Evolutionary conservation across 371 early-diverging fungal genomes (phyloP).

Genomic region (Encephalitozoon cuniculi): DNA sequence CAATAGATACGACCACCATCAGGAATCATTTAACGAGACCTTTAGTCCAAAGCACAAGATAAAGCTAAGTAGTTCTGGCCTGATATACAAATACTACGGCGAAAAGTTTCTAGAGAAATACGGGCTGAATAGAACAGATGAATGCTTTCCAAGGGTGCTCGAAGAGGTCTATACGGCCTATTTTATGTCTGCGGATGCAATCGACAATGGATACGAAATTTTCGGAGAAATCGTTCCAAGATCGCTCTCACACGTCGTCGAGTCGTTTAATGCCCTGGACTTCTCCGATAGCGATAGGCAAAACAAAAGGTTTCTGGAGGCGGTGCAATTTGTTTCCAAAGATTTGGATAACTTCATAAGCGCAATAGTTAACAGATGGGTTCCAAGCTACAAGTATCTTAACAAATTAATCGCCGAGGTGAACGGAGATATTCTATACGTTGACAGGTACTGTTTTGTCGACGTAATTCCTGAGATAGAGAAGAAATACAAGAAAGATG

Average conservation of each 20-base stretch:
- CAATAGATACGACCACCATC: conserved; percentile 86
- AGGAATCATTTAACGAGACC: conserved; percentile 79
- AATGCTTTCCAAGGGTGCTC: conserved; percentile 2
- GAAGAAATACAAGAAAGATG: conserved; percentile 22
- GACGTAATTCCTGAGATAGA: conserved; percentile 39
- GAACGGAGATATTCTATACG: conserved; percentile 27
- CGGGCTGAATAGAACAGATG: not conserved
- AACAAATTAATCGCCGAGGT: not conserved
- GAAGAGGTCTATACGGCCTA: conserved; percentile 47
- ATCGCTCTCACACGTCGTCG: conserved; percentile 38
- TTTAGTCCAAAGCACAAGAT: conserved; percentile 69
- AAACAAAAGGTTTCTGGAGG: conserved; percentile 33
- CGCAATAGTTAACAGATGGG: conserved; percentile 12
- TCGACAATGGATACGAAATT: conserved; percentile 57
- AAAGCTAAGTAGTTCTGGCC: conserved; percentile 78
- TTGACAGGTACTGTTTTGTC: not conserved
- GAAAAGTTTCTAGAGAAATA: conserved; percentile 41
- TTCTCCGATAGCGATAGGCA: conserved; percentile 7
- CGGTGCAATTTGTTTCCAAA: conserved; percentile 38
- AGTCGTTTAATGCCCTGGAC: not conserved
- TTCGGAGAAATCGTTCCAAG: conserved; percentile 34
- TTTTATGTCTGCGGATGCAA: conserved; percentile 56
- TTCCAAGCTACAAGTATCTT: not conserved
- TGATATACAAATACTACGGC: conserved; percentile 69
- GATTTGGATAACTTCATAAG: conserved; percentile 44